Base-by-base conservation (phyloP, 176 grass and related monocot species). In the Thinopyrum elongatum region DNA sequence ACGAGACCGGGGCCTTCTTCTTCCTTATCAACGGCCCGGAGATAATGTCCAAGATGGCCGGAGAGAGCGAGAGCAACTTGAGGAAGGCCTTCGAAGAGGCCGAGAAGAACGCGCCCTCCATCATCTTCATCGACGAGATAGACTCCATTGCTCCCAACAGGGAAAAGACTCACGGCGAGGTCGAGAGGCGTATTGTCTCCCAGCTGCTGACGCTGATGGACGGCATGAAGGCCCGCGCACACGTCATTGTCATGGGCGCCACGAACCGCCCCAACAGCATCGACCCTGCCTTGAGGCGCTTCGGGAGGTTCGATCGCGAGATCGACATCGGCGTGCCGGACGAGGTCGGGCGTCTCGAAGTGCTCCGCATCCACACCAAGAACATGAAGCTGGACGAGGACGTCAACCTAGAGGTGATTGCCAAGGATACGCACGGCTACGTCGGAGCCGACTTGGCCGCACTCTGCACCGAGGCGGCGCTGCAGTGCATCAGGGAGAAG, bases 401-500 rank as follows among this genome's bases (percentile, higher is more conserved):
- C 31, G 88, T 92, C 74, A 74, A 95, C 85, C 57, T 95, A 2
- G 83, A 95, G 82, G 46, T 39, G 7, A 79, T 95, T 30, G 65
- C 86, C 10, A 95, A 82, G 75, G 88, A 92, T 22, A 90, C 93
- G 0, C 93, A 92, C 64, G 88, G 90, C 2, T 95, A 88, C 34
- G 90, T 92, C 1, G 90, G 93, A 14, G 86, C 90, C 64, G 90
- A 95, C 80, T 23, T 92, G 22, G 93, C 88, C 25, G 86, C 86
- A 6, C 83, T 95, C 0, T 95, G 93, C 78, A 85, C 86, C 11
- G 93, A 93, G 90, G 88, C 93, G 1, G 91, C 88, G 0, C 59
- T 95, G 7, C 93, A 93, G 8, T 95, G 93, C 59, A 95, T 95
- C 33, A 31, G 93, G 1, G 90, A 95, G 80, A 95, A 93, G 82